Evolutionary conservation across 345 rosid species (phyloP), one percentile per base, ranked within the genome.

Genomic region (Ricinus communis): DNA sequence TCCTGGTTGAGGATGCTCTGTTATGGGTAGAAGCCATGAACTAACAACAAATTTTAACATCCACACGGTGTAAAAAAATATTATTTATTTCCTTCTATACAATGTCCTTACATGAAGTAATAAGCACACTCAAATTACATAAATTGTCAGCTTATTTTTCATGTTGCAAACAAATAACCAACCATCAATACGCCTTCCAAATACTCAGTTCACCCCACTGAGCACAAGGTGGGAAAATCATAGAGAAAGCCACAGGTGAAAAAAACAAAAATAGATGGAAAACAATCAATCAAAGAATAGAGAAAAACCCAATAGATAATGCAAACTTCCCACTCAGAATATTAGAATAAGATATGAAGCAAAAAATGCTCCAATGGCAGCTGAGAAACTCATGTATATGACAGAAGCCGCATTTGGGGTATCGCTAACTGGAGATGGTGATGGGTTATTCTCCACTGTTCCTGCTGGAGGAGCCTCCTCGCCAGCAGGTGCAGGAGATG

Each of bases 401-500:
- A 83, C 73, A 50, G 86, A 74, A 53, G 89, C 87, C 40, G 87
- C 82, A 57, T 36, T 88, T 11, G 75, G 69, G 1, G 83, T 77
- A 43, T 61, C 66, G 2, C 67, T 62, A 9, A 70, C 16, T 0
- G 96, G 89, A 72, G 93, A 75, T 25, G 91, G 86, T 62, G 87
- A 72, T 27, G 96, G 96, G 73, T 58, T 77, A 19, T 27, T 53
- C 47, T 85, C 88, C 10, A 54, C 71, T 2, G 73, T 52, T 52
- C 77, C 88, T 0, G 76, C 51, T 2, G 91, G 93, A 0, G 98
- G 89, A 57, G 85, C 40, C 25, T 74, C 76, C 51, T 78, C 91
- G 33, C 76, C 82, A 0, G 81, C 65, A 0, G 96, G 92, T 38
- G 91, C 82, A 0, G 87, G 90, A 12, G 95, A 52, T 0, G 86